phyloP scores from a whole-genome alignment of 768 basidiomycete genomes.

The Tubosaeta brunneosetosa region DNA sequence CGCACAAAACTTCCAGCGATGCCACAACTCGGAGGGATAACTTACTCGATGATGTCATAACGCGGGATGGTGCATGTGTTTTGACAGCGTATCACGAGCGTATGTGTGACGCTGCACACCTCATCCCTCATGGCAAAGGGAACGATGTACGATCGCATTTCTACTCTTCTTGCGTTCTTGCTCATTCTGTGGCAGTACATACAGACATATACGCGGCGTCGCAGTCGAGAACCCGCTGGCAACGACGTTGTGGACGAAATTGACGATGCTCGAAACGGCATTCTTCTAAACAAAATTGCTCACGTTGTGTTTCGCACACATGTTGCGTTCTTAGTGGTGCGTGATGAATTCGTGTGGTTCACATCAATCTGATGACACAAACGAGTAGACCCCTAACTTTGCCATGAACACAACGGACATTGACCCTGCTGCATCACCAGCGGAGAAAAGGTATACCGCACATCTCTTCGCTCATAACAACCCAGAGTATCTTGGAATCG shows the following conservation, averaged over 20 bases:
- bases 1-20: background rate
- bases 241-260: background rate
- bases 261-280: background rate
- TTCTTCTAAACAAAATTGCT: slow-evolving; percentile 1
- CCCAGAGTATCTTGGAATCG: background rate
- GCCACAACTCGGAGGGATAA: background rate
- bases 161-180: background rate
- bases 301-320: background rate
- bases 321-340: slow-evolving; percentile 4
- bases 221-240: background rate
- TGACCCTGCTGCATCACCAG: background rate
- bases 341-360: background rate
- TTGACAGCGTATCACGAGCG: background rate
- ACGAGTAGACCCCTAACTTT: slow-evolving; percentile 6
- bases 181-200: slow-evolving; percentile 2
- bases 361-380: background rate
- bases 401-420: slow-evolving; percentile 1
- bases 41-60: background rate
- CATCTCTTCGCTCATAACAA: background rate
- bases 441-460: background rate
- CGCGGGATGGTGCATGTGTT: background rate
- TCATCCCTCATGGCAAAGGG: slow-evolving; percentile 5
- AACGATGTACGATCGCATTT: background rate
- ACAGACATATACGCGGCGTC: background rate
- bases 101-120: slow-evolving; percentile 1